phyloP scores from a whole-genome alignment of 495 filamentous ascomycete species.

The Penicillium waksmanii region DNA sequence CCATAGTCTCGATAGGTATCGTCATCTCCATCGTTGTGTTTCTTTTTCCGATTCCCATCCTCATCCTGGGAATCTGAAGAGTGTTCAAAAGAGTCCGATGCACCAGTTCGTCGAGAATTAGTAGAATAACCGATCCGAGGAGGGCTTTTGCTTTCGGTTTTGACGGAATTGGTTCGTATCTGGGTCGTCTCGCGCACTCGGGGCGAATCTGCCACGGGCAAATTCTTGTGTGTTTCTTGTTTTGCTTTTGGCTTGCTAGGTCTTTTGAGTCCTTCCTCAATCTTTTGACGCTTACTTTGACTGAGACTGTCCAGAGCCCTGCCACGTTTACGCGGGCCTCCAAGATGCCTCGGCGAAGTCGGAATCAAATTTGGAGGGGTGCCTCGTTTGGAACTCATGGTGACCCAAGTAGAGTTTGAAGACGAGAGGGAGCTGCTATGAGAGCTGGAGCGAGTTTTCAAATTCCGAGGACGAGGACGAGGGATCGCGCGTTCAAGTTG shows the following conservation, averaged over 20 bases:
- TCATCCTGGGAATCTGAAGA: not conserved
- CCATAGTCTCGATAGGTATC: not conserved
- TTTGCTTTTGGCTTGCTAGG: not conserved
- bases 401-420: too few relatives aligned
- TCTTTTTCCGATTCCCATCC: not conserved
- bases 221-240: too few relatives aligned
- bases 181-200: too few relatives aligned
- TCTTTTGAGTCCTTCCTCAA: not conserved
- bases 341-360: not conserved
- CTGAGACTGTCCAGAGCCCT: not conserved
- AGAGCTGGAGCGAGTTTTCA: too few relatives aligned
- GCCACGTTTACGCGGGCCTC: not conserved
- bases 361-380: too few relatives aligned
- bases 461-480: too few relatives aligned
- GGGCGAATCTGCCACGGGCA: too few relatives aligned
- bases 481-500: too few relatives aligned
- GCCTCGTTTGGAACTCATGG: too few relatives aligned
- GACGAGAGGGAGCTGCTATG: too few relatives aligned
- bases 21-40: not conserved
- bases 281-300: not conserved
- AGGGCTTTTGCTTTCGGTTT: not conserved
- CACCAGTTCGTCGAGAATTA: not conserved
- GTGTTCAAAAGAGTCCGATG: not conserved
- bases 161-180: too few relatives aligned
- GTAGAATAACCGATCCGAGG: not conserved